Evolutionary conservation across 768 basidiomycete genomes (phyloP).

Genomic region (Royoungia palumana): DNA sequence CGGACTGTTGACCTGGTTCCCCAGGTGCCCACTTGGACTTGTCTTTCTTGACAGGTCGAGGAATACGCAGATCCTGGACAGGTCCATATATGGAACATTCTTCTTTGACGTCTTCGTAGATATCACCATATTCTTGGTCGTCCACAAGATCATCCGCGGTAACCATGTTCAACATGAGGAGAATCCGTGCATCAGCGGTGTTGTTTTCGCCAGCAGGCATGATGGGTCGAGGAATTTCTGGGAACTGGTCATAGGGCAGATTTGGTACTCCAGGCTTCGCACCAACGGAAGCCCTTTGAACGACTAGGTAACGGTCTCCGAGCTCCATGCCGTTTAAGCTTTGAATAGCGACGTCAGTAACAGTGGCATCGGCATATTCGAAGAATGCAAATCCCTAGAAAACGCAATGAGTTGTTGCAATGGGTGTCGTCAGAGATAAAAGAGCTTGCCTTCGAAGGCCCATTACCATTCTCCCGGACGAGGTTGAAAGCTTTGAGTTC

Average conservation of each 20-base stretch:
- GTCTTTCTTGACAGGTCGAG: slow-evolving; percentile 83
- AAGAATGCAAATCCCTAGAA: slow-evolving; percentile 96
- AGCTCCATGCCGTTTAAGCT: slow-evolving; percentile 97
- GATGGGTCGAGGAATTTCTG: slow-evolving; percentile 82
- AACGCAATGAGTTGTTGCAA: slow-evolving; percentile 1
- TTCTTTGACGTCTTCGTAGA: slow-evolving; percentile 91
- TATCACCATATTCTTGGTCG: slow-evolving; percentile 90
- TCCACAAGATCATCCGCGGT: slow-evolving; percentile 85
- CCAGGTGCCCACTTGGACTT: slow-evolving; percentile 73
- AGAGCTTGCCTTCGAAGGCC: slow-evolving; percentile 72
- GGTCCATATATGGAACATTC: slow-evolving; percentile 79
- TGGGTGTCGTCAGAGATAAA: neutral
- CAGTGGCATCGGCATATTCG: slow-evolving; percentile 86
- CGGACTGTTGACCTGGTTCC: slow-evolving; percentile 55
- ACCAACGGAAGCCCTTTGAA: slow-evolving; percentile 94
- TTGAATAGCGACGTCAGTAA: slow-evolving; percentile 95
- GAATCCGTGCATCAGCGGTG: slow-evolving; percentile 66
- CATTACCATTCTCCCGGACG: slow-evolving; percentile 90
- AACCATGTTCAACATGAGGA: slow-evolving; percentile 99
- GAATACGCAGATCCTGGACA: slow-evolving; percentile 85
- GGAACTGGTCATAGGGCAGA: slow-evolving; percentile 76
- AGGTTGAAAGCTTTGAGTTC: slow-evolving; percentile 98
- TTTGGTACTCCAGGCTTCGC: slow-evolving; percentile 69
- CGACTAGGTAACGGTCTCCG: slow-evolving; percentile 91
- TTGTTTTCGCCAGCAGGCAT: slow-evolving; percentile 77